These are phyloP conservation scores for Boletus insuetus DNA, from an alignment of 768 basidiomycete genomes.

Conservation along the genomic window DNA sequence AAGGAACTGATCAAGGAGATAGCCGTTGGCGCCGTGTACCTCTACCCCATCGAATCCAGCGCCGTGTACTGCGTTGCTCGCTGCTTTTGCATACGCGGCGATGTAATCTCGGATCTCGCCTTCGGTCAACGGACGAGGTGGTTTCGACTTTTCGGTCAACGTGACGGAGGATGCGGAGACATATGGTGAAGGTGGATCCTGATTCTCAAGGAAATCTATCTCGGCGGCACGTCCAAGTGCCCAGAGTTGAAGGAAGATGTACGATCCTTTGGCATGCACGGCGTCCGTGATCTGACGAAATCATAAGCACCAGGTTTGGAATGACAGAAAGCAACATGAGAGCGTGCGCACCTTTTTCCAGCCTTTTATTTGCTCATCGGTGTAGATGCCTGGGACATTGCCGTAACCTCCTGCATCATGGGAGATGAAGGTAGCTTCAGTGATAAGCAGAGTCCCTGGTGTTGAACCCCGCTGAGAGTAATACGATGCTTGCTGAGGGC, in stretches of 20 bases:
- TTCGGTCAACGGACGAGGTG: neutral
- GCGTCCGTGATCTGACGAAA: neutral
- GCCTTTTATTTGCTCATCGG: too few relatives aligned
- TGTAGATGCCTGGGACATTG: too few relatives aligned
- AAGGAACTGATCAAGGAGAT: neutral
- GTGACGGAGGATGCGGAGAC: conserved; percentile 33
- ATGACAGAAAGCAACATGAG: neutral
- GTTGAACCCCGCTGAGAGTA: conserved; percentile 45
- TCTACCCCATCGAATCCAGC: too few relatives aligned
- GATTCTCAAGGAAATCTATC: conserved; percentile 1
- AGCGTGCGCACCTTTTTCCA: neutral
- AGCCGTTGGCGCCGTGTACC: neutral
- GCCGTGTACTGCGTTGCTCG: too few relatives aligned
- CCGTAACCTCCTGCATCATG: too few relatives aligned
- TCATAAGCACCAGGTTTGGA: neutral
- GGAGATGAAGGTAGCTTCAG: conserved; percentile 9
- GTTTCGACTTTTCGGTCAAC: neutral
- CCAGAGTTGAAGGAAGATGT: too few relatives aligned
- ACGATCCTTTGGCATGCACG: conserved; percentile 6
- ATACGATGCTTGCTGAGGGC: conserved; percentile 39
- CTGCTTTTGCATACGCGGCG: neutral
- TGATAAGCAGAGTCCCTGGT: conserved; percentile 53
- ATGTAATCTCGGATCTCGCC: neutral
- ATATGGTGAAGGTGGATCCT: conserved; percentile 31
- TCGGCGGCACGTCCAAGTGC: too few relatives aligned